A percentile compares a stretch with the other conserved stretches of the same genome.
phyloP scores from a whole-genome alignment of 768 basidiomycete genomes.

The Boletus pseudopeckii region DNA sequence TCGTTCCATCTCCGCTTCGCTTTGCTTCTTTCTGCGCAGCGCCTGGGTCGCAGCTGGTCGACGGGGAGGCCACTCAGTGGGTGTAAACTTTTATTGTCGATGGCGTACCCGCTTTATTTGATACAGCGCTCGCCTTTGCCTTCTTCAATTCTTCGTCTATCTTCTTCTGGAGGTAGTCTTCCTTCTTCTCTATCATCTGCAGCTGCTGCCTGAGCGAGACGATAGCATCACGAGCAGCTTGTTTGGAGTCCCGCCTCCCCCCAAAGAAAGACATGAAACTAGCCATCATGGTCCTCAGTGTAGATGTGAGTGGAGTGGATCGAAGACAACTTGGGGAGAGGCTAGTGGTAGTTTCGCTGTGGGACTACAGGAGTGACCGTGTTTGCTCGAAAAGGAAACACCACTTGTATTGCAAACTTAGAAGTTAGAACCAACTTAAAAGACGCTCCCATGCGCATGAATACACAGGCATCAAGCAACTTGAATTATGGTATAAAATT shows the following conservation, averaged over 20 bases:
- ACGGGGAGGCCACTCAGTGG: constrained; percentile 11
- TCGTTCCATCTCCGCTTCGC: constrained; percentile 82
- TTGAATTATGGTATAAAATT: constrained; percentile 30
- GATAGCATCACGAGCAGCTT: constrained; percentile 88
- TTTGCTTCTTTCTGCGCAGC: constrained; percentile 88
- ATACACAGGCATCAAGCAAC: background rate
- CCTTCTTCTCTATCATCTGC: constrained; percentile 98
- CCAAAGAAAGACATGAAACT: constrained; percentile 88
- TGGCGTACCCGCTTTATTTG: constrained; percentile 83
- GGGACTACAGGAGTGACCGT: constrained; percentile 12
- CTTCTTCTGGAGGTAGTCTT: constrained; percentile 94
- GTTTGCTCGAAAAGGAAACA: constrained; percentile 27
- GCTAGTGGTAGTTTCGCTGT: constrained; percentile 8
- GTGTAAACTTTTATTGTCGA: background rate
- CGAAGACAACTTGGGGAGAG: constrained; percentile 1
- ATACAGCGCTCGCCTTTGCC: constrained; percentile 88
- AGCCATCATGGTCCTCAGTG: constrained; percentile 53
- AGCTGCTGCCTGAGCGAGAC: constrained; percentile 90
- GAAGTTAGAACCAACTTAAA: background rate
- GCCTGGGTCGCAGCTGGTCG: constrained; percentile 79
- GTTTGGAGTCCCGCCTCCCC: constrained; percentile 76
- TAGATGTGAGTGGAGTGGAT: background rate
- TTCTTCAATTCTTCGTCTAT: constrained; percentile 92
- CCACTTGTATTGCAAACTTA: constrained; percentile 1
- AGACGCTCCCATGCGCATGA: background rate